phyloP scores from a whole-genome alignment of 495 filamentous ascomycete genomes.

The Aspergillus bertholletiae region DNA sequence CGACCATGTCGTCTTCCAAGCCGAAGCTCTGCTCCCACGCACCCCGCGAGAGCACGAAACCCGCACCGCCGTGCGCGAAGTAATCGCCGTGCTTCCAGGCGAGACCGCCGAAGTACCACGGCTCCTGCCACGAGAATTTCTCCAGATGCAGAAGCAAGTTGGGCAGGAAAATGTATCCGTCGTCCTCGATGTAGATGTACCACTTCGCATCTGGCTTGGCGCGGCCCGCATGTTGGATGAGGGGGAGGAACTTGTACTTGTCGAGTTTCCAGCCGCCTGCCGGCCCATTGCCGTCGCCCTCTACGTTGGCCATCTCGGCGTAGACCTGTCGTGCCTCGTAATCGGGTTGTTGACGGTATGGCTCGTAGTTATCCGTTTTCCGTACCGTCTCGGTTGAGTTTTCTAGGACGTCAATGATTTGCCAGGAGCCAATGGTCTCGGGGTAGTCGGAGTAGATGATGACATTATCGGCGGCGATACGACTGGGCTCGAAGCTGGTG shows the following conservation, averaged over 20 bases:
- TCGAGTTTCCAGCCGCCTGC: conserved; percentile 41
- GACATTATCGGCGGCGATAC: conserved; percentile 23
- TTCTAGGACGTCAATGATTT: conserved; percentile 32
- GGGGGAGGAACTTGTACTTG: conserved; percentile 49
- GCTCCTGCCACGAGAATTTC: conserved; percentile 36
- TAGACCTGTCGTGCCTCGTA: conserved; percentile 19
- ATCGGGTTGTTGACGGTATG: conserved; percentile 21
- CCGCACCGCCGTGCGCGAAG: conserved; percentile 60
- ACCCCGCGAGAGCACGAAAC: conserved; percentile 52
- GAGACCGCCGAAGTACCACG: conserved; percentile 51
- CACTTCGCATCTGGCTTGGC: conserved; percentile 47
- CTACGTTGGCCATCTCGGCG: conserved; percentile 17
- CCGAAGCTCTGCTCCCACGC: conserved; percentile 42
- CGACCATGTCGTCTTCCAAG: conserved; percentile 26
- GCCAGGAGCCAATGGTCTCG: conserved; percentile 29
- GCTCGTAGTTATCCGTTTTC: conserved; percentile 13
- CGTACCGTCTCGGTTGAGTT: conserved; percentile 20
- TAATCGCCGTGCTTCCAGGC: conserved; percentile 36
- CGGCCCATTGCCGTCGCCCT: conserved; percentile 18
- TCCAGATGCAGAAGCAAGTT: conserved; percentile 51
- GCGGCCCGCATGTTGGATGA: conserved; percentile 37
- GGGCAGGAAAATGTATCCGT: conserved; percentile 56
- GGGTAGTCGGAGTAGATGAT: conserved; percentile 34
- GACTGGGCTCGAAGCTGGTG: conserved; percentile 18
- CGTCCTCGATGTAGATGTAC: conserved; percentile 62